These are phyloP conservation scores for Trypanosoma theileri DNA, from an alignment of 208 protist genomes.

Conservation along the genomic window DNA sequence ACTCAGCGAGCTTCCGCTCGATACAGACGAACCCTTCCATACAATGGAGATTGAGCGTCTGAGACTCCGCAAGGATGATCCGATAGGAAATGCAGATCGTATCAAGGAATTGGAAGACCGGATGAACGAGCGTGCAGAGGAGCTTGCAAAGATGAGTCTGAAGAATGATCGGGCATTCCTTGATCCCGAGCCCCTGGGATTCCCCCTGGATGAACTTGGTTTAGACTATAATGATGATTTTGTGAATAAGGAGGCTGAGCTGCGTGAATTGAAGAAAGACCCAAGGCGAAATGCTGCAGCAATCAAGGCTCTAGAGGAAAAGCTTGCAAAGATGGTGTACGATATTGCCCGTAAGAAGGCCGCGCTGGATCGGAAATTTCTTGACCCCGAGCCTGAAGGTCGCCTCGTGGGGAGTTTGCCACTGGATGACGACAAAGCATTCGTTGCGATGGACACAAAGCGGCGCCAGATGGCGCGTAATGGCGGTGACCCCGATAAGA, in stretches of 20 bases:
- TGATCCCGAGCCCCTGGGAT: constrained; percentile 59
- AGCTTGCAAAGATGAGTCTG: constrained; percentile 48
- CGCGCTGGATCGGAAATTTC: constrained; percentile 54
- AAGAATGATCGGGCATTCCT: constrained; percentile 53
- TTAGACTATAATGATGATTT: constrained; percentile 68
- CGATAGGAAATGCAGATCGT: constrained; percentile 32
- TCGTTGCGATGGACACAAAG: constrained; percentile 62
- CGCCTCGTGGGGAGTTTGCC: constrained; percentile 50
- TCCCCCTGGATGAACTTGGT: constrained; percentile 63
- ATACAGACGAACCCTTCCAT: constrained; percentile 61
- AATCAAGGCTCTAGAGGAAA: constrained; percentile 51
- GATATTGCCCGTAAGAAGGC: constrained; percentile 45
- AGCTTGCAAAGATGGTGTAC: constrained; percentile 48
- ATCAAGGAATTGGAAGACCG: constrained; percentile 59
- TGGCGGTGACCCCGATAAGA: constrained; percentile 36
- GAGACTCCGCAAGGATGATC: constrained; percentile 49
- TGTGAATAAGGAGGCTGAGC: constrained; percentile 43
- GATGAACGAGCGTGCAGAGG: constrained; percentile 57
- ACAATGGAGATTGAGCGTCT: constrained; percentile 60
- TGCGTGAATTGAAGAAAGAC: constrained; percentile 59
- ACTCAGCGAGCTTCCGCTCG: constrained; percentile 53
- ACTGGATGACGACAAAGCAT: constrained; percentile 53
- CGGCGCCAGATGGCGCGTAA: constrained; percentile 45
- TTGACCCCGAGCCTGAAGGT: constrained; percentile 65
- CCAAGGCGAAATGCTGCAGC: constrained; percentile 41